Evolutionary conservation across 176 grass and related monocot species (phyloP), one percentile per base, ranked within the genome.

Genomic region (Ensete ventricosum): DNA sequence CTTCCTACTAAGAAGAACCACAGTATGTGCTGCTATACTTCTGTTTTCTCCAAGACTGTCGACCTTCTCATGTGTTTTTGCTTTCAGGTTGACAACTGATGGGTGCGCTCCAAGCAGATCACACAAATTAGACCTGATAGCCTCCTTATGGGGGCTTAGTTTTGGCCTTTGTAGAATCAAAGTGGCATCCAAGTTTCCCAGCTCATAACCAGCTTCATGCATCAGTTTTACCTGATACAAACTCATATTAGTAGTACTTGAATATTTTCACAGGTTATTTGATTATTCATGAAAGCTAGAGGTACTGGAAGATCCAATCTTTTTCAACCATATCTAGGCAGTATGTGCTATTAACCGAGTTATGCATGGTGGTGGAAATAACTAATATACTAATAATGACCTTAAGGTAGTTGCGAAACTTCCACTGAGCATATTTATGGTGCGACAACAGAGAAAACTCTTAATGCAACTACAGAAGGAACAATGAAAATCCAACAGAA

Each of bases 21-120:
- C 91, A 7, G 95, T 99, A 69, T 99, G 95, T 22, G 95, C 95
- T 73, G 95, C 95, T 62, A 99, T 94, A 76, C 95, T 99, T 79
- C 88, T 87, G 50, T 99, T 99, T 75, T 99, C 95, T 43, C 95
- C 95, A 43, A 99, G 86, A 82, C 95, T 99, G 76, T 99, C 95
- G 0, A 99, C 95, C 79, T 99, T 94, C 75, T 99, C 95, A 27
- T 99, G 95, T 0, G 88, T 99, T 79, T 99, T 99, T 52, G 95
- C 95, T 88, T 99, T 99, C 59, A 99, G 91, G 78, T 99, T 99
- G 23, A 99, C 84, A 14, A 94, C 88, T 57, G 95, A 89, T 14
- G 86, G 91, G 87, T 91, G 84, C 1, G 88, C 90, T 73, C 85
- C 85, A 9, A 99, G 88, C 50, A 99, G 76, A 52, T 84, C 85